Evolutionary conservation across 345 rosid species (phyloP).

Genomic region (Boechera divaricarpa): DNA sequence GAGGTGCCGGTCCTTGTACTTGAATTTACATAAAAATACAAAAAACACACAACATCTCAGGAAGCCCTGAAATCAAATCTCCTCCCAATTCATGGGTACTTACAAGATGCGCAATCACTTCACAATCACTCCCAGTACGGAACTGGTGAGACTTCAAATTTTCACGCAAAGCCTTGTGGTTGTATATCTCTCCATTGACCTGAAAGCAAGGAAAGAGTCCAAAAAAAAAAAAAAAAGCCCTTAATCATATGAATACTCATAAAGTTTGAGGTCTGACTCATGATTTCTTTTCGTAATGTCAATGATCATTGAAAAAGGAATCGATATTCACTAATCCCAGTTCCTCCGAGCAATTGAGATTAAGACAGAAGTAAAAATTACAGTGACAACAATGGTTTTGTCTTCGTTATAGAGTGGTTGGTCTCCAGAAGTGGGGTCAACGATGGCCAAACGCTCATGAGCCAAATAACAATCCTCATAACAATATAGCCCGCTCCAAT

Average conservation of each 20-base stretch:
- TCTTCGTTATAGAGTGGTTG: conserved; percentile 86
- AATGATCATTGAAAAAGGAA: conserved; percentile 2
- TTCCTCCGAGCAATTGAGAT: neutral
- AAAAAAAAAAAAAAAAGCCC: neutral
- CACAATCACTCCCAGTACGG: conserved; percentile 89
- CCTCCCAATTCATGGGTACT: conserved; percentile 40
- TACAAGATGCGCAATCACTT: conserved; percentile 90
- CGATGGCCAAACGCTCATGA: conserved; percentile 81
- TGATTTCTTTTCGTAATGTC: neutral
- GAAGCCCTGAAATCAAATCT: conserved; percentile 12
- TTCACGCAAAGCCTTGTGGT: conserved; percentile 69
- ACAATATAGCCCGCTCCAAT: conserved; percentile 84
- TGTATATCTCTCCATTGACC: conserved; percentile 93
- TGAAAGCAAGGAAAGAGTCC: conserved; percentile 43
- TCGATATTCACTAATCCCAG: neutral
- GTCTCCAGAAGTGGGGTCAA: conserved; percentile 88
- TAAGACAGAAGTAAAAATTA: conserved; percentile 38
- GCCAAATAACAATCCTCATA: conserved; percentile 71
- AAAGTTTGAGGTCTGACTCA: neutral
- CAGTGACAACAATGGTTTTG: conserved; percentile 75
- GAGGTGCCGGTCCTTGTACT: neutral
- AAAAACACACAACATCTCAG: conserved; percentile 8
- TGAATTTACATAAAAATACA: conserved; percentile 10
- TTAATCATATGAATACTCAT: conserved; percentile 8
- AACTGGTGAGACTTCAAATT: conserved; percentile 64